Base-by-base conservation (phyloP, 306 rosid genomes). In the Mimosa bimucronata region DNA sequence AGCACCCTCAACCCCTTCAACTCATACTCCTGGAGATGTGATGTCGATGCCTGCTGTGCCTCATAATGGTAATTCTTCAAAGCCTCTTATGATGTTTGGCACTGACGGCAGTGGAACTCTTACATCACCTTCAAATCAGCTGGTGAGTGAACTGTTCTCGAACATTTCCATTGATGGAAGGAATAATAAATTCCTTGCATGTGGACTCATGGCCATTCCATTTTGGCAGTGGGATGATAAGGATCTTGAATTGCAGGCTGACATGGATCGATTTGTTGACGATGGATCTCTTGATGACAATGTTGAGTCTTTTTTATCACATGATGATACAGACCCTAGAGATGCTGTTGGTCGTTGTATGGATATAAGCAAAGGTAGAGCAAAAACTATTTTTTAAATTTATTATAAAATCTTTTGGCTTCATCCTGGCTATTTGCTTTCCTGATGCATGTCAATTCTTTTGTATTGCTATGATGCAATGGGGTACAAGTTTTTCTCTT, bases 161-260 rank as follows among this genome's bases (percentile, higher is more conserved):
- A 46, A 53, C 57, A 69, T 69, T 83, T 84, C 66, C 61, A 31
- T 74, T 76, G 37, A 74, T 75, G 86, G 88, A 83, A 89, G 94
- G 90, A 89, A 81, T 79, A 69, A 44, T 76, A 62, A 79, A 83
- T 85, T 91, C 88, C 91, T 86, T 87, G 88, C 90, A 68, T 83
- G 84, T 72, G 69, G 81, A 88, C 97, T 96, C 97, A 93, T 93
- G 89, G 93, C 83, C 77, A 85, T 93, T 89, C 90, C 94, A 83
- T 93, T 93, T 90, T 96, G 97, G 97, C 97, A 90, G 94, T 93
- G 97, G 97, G 97, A 89, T 96, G 97, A 96, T 91, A 96, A 96
- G 88, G 94, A 90, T 91, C 91, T 96, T 96, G 98, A 85, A 91
- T 93, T 96, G 99, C 91, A 96, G 99, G 98, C 94, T 91, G 98